Base-by-base conservation (phyloP, 148 eudicot species). In the Rhododendron griersonianum region DNA sequence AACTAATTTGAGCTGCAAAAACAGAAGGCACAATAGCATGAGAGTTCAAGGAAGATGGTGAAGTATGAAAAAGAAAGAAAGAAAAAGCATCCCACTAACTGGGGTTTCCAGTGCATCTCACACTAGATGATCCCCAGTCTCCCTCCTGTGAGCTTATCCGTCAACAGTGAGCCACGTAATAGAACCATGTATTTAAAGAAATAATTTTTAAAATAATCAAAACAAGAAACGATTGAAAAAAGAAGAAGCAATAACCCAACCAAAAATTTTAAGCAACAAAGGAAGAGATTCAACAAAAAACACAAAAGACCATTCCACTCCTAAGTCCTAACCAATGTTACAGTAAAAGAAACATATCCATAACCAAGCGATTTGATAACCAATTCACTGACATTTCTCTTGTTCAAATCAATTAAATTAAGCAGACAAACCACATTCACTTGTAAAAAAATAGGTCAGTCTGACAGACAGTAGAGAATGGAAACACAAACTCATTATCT, bases 1-100 rank as follows among this genome's bases (percentile, higher is more conserved):
- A 89, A 87, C 95, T 93, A 69, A 93, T 93, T 89, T 92, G 91
- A 85, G 93, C 95, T 93, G 94, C 91, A 86, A 89, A 85, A 41
- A 74, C 8, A 73, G 39, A 77, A 50, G 55, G n/a, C 18, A 19
- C 1, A 57, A 83, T 55, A 45, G 55, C 57, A 88, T 77, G 15
- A 81, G 53, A 47, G 23, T 75, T 7, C 23, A 61, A 47, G 25
- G 57, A 11, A 85, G 21, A 50, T 69, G 82, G 53, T 28, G 69
- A 73, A 57, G 57, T 11, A 33, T 84, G 18, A 35, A 19, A 5
- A 47, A 9, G 1, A 47, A 9, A 47, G 1, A 51, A 50, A 50
- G 1, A 51, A 51, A 13, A 2, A 23, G 71, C 13, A 75, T 39
- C 50, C 48, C 57, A 23, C 15, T 15, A 71, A 48, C 23, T 74